Conservation (phyloP, 495 filamentous ascomycete genomes). For the Oidiodendron maius region DNA sequence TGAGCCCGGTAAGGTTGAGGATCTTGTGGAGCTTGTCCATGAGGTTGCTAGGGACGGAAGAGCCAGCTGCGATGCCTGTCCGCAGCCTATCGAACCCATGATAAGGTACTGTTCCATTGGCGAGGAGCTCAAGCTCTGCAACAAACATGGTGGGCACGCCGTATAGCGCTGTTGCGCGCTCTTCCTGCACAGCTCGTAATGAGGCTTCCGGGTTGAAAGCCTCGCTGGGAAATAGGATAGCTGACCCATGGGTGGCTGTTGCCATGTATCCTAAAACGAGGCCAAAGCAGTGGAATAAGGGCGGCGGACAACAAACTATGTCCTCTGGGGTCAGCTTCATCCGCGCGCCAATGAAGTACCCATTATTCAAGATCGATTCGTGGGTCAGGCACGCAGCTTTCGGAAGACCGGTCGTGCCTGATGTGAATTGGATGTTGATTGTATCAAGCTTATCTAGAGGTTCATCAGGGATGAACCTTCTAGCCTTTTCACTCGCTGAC, state of each 20-base stretch:
- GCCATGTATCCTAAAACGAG: conserved; percentile 91
- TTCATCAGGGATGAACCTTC: conserved; percentile 31
- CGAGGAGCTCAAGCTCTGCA: conserved; percentile 72
- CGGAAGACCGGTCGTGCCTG: conserved; percentile 81
- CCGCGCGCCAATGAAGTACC: conserved; percentile 69
- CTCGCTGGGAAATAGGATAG: conserved; percentile 81
- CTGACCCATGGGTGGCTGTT: conserved; percentile 77
- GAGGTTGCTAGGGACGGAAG: conserved; percentile 71
- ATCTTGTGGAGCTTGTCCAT: conserved; percentile 73
- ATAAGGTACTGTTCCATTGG: conserved; percentile 35
- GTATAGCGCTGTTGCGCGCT: conserved; percentile 78
- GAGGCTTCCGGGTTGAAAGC: conserved; percentile 77
- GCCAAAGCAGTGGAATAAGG: conserved; percentile 92
- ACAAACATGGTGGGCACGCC: conserved; percentile 97
- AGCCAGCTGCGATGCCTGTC: conserved; percentile 91
- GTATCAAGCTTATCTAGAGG: conserved; percentile 61
- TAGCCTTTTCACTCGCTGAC: neutral
- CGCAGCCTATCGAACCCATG: conserved; percentile 63
- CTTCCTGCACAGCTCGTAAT: conserved; percentile 63
- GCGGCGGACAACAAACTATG: conserved; percentile 79
- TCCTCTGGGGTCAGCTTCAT: conserved; percentile 73
- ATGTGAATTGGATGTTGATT: conserved; percentile 96
- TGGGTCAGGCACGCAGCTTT: conserved; percentile 92
- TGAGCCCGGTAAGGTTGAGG: conserved; percentile 79
- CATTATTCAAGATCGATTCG: conserved; percentile 84